Base-by-base conservation (phyloP, 345 rosid species). In the Citrus australasica region DNA sequence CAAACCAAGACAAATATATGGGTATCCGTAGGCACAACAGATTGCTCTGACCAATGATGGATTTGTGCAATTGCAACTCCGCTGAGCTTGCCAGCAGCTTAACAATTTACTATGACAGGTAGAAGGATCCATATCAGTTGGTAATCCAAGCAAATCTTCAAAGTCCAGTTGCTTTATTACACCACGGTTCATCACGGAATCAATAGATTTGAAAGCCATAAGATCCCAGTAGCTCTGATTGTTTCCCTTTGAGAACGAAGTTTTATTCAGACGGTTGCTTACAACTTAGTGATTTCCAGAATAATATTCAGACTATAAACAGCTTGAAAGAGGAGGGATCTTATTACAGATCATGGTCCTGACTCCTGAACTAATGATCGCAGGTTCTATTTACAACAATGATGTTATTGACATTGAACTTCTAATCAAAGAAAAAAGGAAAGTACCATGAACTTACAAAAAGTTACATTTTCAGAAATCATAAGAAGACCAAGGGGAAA, bases 11-110 rank as follows among this genome's bases (percentile, higher is more conserved):
- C 89, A 78, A 79, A 93, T 76, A 82, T 93, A 95, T 24, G 91
- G 88, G 94, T 91, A 91, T 58, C 98, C 97, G 79, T 93, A 91
- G n/a, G 93, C 95, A 79, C 77, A 79, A 80, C 78, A 89, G n/a
- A 95, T 92, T 78, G 95, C 92, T 86, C 85, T 88, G 59, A 93
- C 75, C 66, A 95, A 88, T 76, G 93, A 88, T 35, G 92, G 89
- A 51, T 85, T 86, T 51, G 87, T 70, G 74, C 14, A 0, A 74
- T 80, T 56, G 64, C 59, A 76, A 67, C 77, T 76, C 75, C 79
- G 82, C 82, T 92, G 92, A 82, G 83, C 79, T 78, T 78, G 86
- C 98, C 97, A 95, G 82, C 88, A 86, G 80, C 83, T 81, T 70
- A 84, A 40, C 79, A 95, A 71, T 78, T 82, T 84, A 67, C 86